Percentiles rank a stretch among this genome's conserved stretches.
phyloP scores from a whole-genome alignment of 1,284 basidiomycete species.

The Neotropicomus parvogracilis region DNA sequence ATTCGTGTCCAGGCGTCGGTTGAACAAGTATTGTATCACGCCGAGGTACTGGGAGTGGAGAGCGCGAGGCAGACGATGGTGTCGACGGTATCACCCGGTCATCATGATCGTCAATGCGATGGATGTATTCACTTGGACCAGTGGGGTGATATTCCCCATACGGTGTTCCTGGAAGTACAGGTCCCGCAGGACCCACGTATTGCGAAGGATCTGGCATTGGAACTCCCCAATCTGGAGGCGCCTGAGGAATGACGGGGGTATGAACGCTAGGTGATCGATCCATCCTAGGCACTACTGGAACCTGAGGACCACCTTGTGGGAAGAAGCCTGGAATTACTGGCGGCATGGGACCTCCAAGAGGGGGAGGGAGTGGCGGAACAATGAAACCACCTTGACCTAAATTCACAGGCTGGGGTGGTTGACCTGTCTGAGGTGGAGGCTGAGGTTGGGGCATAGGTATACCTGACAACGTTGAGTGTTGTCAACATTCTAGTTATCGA shows the following conservation, averaged over 20 bases:
- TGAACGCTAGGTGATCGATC: conserved; percentile 13
- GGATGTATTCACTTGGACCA: conserved; percentile 6
- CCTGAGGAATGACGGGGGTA: conserved; percentile 27
- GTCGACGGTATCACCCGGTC: conserved; percentile 25
- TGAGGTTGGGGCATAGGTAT: conserved; percentile 26
- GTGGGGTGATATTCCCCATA: conserved; percentile 10
- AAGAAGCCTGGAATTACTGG: conserved; percentile 32
- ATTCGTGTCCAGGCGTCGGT: conserved; percentile 16
- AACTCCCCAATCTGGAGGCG: conserved; percentile 16
- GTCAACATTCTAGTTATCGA: conserved; percentile 8
- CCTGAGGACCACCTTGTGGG: conserved; percentile 20
- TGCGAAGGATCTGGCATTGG: conserved; percentile 28
- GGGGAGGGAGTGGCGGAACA: conserved; percentile 25
- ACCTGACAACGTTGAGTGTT: conserved; percentile 13
- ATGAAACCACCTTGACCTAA: conserved; percentile 17
- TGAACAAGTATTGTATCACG: conserved; percentile 18
- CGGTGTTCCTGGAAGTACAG: conserved; percentile 20
- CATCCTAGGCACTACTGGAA: conserved; percentile 29
- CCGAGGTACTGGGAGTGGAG: conserved; percentile 24
- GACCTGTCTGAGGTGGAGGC: conserved; percentile 5
- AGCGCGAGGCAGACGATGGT: conserved; percentile 15
- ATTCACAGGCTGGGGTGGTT: background rate
- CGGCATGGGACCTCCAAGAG: conserved; percentile 12
- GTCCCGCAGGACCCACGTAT: conserved; percentile 13
- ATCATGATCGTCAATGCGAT: conserved; percentile 13